A percentile compares a stretch with the other conserved stretches of the same genome.
phyloP scores from a whole-genome alignment of 805 yeast genomes.

The Wickerhamomyces pijperi region DNA sequence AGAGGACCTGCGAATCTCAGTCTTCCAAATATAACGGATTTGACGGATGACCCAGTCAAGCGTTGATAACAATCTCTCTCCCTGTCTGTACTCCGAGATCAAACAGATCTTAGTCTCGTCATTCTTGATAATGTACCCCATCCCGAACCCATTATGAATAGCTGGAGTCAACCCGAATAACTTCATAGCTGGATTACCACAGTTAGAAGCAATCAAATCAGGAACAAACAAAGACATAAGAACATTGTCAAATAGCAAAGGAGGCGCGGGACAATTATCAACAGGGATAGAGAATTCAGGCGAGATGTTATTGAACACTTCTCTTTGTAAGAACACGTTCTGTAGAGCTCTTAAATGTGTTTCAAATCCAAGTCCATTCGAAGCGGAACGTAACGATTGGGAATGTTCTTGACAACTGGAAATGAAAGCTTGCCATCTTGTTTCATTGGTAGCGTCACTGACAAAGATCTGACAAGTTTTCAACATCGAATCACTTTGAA shows the following conservation, averaged over 20 bases:
- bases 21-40: constrained; percentile 34
- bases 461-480: constrained; percentile 53
- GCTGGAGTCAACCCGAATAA: constrained; percentile 89
- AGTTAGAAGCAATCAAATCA: constrained; percentile 51
- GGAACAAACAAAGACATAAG: constrained; percentile 27
- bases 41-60: constrained; percentile 58
- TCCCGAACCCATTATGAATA: constrained; percentile 80
- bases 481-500: constrained; percentile 43
- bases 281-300: constrained; percentile 27
- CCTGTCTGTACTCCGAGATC: constrained; percentile 81
- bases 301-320: constrained; percentile 33
- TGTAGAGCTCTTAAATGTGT: constrained; percentile 58
- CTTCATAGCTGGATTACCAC: constrained; percentile 85
- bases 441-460: constrained; percentile 34
- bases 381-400: constrained; percentile 35
- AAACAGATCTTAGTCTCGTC: constrained; percentile 75
- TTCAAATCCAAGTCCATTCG: constrained; percentile 60
- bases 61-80: constrained; percentile 66
- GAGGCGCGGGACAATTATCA: constrained; percentile 26
- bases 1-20: constrained; percentile 10
- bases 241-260: constrained; percentile 32
- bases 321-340: constrained; percentile 40
- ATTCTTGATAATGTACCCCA: constrained; percentile 79
- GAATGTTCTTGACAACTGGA: constrained; percentile 43
- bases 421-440: constrained; percentile 39